Conservation (phyloP, 2,329 filamentous ascomycete species). For the Phialophora expanda region DNA sequence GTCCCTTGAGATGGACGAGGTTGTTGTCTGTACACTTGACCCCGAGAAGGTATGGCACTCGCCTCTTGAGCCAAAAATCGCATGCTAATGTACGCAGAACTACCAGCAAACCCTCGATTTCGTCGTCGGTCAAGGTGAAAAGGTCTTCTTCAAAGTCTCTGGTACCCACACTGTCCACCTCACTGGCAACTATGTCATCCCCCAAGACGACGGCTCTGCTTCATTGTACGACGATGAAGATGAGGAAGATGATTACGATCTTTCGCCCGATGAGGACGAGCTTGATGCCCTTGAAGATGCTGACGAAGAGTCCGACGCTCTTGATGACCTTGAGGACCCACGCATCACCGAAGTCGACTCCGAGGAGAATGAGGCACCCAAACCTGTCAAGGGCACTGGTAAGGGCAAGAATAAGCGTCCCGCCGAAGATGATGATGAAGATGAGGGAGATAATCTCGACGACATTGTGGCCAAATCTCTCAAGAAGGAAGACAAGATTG, state of each 20-base stretch:
- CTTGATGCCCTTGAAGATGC: slow-evolving; percentile 60
- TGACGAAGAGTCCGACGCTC: slow-evolving; percentile 73
- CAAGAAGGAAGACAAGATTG: slow-evolving; percentile 55
- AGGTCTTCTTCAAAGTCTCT: slow-evolving; percentile 87
- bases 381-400: slow-evolving; percentile 48
- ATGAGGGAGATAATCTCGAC: slow-evolving; percentile 68
- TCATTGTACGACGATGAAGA: slow-evolving; percentile 57
- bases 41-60: slow-evolving; percentile 73
- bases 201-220: slow-evolving; percentile 59
- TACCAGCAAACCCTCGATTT: slow-evolving; percentile 96
- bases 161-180: slow-evolving; percentile 90
- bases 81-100: slow-evolving; percentile 61
- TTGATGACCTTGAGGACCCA: slow-evolving; percentile 77
- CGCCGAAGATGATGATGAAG: slow-evolving; percentile 67
- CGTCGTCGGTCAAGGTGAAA: slow-evolving; percentile 85
- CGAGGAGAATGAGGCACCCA: slow-evolving; percentile 68
- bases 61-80: background rate
- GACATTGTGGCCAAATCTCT: slow-evolving; percentile 79
- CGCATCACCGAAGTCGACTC: slow-evolving; percentile 85
- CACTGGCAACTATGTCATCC: slow-evolving; percentile 93
- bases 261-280: slow-evolving; percentile 79
- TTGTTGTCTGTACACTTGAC: slow-evolving; percentile 94
- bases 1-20: slow-evolving; percentile 69
- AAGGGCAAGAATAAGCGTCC: slow-evolving; percentile 93
- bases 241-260: slow-evolving; percentile 74